phyloP scores from a whole-genome alignment of 2,329 filamentous ascomycete genomes.

The Aspergillus sp. region DNA sequence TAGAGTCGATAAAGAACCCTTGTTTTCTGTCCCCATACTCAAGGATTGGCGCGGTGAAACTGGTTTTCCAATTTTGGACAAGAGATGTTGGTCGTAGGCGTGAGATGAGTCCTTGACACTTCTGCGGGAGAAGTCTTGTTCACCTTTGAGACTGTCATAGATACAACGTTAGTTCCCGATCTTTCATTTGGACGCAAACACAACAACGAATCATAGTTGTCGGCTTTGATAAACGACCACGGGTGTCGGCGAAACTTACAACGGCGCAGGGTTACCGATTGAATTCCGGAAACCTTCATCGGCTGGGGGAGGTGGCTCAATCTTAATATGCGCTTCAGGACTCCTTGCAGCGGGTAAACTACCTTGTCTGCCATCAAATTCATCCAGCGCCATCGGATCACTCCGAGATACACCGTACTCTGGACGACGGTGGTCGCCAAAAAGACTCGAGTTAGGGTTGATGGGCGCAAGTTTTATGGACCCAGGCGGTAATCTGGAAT shows the following conservation, averaged over 20 bases:
- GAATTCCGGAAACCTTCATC: conserved; percentile 36
- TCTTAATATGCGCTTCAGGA: conserved; percentile 35
- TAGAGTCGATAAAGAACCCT: conserved; percentile 31
- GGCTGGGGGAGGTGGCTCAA: conserved; percentile 33
- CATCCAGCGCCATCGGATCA: conserved; percentile 39
- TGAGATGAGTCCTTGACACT: conserved; percentile 60
- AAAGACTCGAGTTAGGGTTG: conserved; percentile 51
- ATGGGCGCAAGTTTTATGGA: conserved; percentile 50
- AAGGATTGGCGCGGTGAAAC: conserved; percentile 51
- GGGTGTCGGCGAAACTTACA: conserved; percentile 27
- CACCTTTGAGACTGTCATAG: conserved; percentile 55
- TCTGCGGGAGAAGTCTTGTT: conserved; percentile 58
- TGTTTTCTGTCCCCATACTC: conserved; percentile 32
- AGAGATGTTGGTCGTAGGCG: conserved; percentile 62
- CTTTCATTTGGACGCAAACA: neutral
- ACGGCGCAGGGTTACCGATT: conserved; percentile 28
- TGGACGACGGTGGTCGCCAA: conserved; percentile 45
- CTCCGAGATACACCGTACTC: conserved; percentile 31
- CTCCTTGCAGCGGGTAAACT: conserved; percentile 30
- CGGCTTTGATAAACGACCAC: neutral
- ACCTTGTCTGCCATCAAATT: conserved; percentile 34
- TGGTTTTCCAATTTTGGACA: conserved; percentile 63
- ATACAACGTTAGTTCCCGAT: neutral
- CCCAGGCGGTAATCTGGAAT: conserved; percentile 50
- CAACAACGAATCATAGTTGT: neutral